Conservation (phyloP, 1,284 basidiomycete species). For the Trichosporon faecale region DNA sequence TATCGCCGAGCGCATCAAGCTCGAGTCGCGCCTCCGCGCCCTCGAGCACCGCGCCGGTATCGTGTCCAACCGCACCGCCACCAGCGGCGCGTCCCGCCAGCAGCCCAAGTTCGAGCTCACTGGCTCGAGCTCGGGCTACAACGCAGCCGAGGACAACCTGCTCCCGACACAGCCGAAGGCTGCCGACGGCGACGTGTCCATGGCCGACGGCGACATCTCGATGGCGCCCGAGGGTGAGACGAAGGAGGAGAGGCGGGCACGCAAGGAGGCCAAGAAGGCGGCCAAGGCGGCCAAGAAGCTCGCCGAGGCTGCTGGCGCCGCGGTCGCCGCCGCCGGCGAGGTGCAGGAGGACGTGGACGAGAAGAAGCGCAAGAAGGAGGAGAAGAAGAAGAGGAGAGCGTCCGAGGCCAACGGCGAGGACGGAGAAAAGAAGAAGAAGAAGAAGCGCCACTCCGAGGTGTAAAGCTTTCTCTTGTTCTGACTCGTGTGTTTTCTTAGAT, state of each 20-base stretch:
- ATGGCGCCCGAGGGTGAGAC: conserved; percentile 52
- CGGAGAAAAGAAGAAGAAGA: conserved; percentile 62
- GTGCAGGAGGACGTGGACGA: conserved; percentile 21
- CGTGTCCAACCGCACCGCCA: conserved; percentile 62
- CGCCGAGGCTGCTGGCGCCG: conserved; percentile 18
- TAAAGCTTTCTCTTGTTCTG: conserved; percentile 7
- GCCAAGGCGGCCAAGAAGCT: conserved; percentile 42
- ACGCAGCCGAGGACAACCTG: conserved; percentile 68
- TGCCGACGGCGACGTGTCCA: conserved; percentile 51
- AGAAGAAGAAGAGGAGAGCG: conserved; percentile 58
- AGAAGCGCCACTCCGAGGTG: conserved; percentile 57
- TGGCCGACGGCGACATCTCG: conserved; percentile 47
- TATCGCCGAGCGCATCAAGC: conserved; percentile 86
- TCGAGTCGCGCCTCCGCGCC: conserved; percentile 87
- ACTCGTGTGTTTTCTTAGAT: conserved; percentile 7
- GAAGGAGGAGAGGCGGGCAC: conserved; percentile 59
- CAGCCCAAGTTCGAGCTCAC: conserved; percentile 70
- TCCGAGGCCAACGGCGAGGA: conserved; percentile 39
- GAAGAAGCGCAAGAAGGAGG: conserved; percentile 42
- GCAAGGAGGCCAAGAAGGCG: conserved; percentile 58
- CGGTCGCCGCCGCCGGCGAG: background rate
- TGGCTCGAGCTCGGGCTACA: conserved; percentile 68
- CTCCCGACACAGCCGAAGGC: conserved; percentile 70
- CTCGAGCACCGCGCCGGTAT: conserved; percentile 80
- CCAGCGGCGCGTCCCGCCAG: conserved; percentile 59